A percentile compares a stretch with the other conserved stretches of the same genome.
Conservation (phyloP, 805 yeast species). For the Kodamaea neixiangensis region DNA sequence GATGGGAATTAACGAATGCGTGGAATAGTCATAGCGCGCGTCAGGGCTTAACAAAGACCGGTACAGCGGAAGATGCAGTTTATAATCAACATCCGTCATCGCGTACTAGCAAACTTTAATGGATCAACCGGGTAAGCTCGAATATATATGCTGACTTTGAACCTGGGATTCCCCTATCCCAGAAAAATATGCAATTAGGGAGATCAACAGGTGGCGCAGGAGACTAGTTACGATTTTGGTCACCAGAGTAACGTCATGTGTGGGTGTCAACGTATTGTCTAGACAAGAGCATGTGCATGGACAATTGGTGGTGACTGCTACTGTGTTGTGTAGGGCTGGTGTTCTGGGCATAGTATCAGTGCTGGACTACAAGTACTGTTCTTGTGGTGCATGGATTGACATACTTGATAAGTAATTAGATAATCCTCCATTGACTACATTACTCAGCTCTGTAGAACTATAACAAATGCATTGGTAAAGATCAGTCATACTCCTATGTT, state of each 20-base stretch:
- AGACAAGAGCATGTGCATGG: too few relatives aligned
- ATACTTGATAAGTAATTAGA: too few relatives aligned
- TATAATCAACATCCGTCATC: slow-evolving; percentile 10
- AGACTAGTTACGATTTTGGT: neutral
- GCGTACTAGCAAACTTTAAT: neutral
- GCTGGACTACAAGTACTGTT: too few relatives aligned
- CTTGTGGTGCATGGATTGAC: too few relatives aligned
- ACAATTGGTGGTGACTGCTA: too few relatives aligned
- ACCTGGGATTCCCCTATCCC: neutral
- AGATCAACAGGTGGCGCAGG: neutral
- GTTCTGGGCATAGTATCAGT: too few relatives aligned
- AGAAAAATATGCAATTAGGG: neutral
- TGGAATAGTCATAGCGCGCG: slow-evolving; percentile 51
- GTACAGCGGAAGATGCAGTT: slow-evolving; percentile 32
- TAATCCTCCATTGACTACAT: too few relatives aligned
- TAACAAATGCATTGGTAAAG: too few relatives aligned
- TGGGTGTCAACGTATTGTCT: neutral
- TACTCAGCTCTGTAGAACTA: too few relatives aligned
- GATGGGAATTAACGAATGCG: slow-evolving; percentile 44
- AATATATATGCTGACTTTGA: neutral
- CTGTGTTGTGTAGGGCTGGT: too few relatives aligned
- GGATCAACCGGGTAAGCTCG: neutral
- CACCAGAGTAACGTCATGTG: neutral
- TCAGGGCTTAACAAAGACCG: slow-evolving; percentile 52
- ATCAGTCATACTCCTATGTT: too few relatives aligned